phyloP scores from a whole-genome alignment of 2,329 filamentous ascomycete genomes.

The Curvularia hawaiiensis region DNA sequence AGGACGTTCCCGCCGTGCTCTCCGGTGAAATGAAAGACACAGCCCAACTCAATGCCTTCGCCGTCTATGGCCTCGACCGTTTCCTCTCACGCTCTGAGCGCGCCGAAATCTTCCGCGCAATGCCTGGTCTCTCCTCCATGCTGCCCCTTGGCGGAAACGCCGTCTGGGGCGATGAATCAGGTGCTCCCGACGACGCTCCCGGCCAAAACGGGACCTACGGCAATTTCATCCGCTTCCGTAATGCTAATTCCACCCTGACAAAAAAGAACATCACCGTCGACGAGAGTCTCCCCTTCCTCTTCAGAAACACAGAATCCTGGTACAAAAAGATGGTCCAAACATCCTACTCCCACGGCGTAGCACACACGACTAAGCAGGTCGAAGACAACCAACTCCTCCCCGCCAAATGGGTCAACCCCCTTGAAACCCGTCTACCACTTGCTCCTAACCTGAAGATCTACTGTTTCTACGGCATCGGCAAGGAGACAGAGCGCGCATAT shows the following conservation, averaged over 20 bases:
- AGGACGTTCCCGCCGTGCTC: constrained; percentile 86
- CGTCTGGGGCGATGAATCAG: constrained; percentile 89
- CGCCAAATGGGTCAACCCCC: constrained; percentile 89
- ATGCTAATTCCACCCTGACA: constrained; percentile 57
- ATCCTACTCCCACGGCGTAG: constrained; percentile 88
- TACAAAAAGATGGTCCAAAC: constrained; percentile 73
- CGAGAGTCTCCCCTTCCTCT: constrained; percentile 77
- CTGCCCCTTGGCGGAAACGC: constrained; percentile 90
- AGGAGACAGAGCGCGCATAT: constrained; percentile 89
- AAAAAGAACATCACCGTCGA: constrained; percentile 78
- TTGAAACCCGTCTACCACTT: constrained; percentile 84
- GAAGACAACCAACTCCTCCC: constrained; percentile 64
- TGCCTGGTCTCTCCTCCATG: constrained; percentile 98
- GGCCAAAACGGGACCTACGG: constrained; percentile 77
- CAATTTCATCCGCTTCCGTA: constrained; percentile 82
- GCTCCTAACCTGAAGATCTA: constrained; percentile 93
- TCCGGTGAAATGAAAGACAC: constrained; percentile 99
- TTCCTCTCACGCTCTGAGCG: constrained; percentile 90
- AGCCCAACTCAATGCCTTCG: constrained; percentile 92
- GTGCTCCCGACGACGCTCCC: constrained; percentile 84
- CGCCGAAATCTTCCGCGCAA: constrained; percentile 91
- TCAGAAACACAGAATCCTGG: constrained; percentile 82
- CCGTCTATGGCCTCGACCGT: constrained; percentile 95
- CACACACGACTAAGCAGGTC: constrained; percentile 78
- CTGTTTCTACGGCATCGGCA: constrained; percentile 96